phyloP scores from a whole-genome alignment of 108 stramenopile genomes.

The Cyclotella atomus region DNA sequence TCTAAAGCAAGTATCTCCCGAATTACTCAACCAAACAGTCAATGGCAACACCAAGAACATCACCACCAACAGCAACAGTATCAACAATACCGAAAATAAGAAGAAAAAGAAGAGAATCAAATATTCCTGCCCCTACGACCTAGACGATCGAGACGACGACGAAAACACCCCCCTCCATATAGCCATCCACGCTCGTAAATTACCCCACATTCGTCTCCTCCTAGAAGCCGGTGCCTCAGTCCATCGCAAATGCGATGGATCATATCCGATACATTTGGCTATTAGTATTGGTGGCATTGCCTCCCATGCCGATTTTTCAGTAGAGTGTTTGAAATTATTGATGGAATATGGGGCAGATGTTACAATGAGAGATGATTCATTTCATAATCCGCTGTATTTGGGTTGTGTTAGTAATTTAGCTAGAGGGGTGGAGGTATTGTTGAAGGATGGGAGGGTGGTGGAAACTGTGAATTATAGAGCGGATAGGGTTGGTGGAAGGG shows the following conservation, averaged over 20 bases:
- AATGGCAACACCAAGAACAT: not conserved
- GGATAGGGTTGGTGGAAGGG: constrained; percentile 78
- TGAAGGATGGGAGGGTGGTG: constrained; percentile 56
- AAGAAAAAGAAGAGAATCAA: constrained; percentile 31
- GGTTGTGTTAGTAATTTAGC: constrained; percentile 77
- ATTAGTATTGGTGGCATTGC: constrained; percentile 81
- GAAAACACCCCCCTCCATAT: constrained; percentile 92
- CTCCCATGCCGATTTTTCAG: constrained; percentile 74
- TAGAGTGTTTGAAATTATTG: constrained; percentile 67
- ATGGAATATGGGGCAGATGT: constrained; percentile 73
- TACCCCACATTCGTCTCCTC: constrained; percentile 81
- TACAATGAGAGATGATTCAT: constrained; percentile 78
- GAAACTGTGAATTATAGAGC: constrained; percentile 74
- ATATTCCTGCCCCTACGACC: constrained; percentile 79
- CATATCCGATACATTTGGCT: constrained; percentile 79
- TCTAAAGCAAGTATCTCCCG: no score
- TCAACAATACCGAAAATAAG: constrained; percentile 22
- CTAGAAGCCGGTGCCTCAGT: constrained; percentile 76
- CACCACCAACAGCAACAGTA: not conserved
- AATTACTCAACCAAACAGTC: constrained; percentile 11
- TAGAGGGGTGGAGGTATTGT: constrained; percentile 61
- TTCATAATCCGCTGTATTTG: constrained; percentile 84
- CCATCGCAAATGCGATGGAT: constrained; percentile 82
- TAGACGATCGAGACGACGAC: constrained; percentile 87
- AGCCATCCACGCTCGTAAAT: constrained; percentile 80